phyloP scores from a whole-genome alignment of 2,329 filamentous ascomycete species.

The Scedosporium dehoogii region DNA sequence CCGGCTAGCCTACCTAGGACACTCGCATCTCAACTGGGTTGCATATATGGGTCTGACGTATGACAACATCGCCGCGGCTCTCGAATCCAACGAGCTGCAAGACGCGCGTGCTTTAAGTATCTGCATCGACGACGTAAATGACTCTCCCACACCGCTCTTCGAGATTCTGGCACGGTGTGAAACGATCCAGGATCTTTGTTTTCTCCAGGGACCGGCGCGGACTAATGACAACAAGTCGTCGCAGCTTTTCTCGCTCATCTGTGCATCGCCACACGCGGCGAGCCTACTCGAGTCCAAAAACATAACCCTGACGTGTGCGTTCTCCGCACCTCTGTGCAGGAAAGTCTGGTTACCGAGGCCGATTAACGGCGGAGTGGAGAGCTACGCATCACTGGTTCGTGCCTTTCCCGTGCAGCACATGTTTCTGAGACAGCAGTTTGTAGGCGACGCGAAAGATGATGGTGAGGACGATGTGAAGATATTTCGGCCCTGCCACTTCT shows the following conservation, averaged over 20 bases:
- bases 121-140: neutral
- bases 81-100: neutral
- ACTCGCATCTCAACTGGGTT: constrained; percentile 2
- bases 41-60: neutral
- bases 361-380: neutral
- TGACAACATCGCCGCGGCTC: neutral
- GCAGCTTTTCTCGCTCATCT: neutral
- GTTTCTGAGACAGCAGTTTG: constrained; percentile 7
- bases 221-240: constrained; percentile 2
- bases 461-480: neutral
- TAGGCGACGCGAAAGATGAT: neutral
- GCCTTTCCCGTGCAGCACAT: constrained; percentile 7
- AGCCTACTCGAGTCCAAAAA: neutral
- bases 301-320: constrained; percentile 3
- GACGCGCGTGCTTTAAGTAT: neutral
- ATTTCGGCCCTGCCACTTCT: constrained; percentile 7
- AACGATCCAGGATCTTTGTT: neutral
- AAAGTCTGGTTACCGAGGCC: neutral
- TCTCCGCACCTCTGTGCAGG: constrained; percentile 2
- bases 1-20: constrained; percentile 3
- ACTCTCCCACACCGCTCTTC: neutral
- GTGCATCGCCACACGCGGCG: neutral
- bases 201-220: constrained; percentile 1
- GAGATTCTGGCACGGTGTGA: neutral
- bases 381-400: neutral